Base-by-base conservation (phyloP, 2,329 filamentous ascomycete genomes). In the Monilinia vaccinii-corymbosi region DNA sequence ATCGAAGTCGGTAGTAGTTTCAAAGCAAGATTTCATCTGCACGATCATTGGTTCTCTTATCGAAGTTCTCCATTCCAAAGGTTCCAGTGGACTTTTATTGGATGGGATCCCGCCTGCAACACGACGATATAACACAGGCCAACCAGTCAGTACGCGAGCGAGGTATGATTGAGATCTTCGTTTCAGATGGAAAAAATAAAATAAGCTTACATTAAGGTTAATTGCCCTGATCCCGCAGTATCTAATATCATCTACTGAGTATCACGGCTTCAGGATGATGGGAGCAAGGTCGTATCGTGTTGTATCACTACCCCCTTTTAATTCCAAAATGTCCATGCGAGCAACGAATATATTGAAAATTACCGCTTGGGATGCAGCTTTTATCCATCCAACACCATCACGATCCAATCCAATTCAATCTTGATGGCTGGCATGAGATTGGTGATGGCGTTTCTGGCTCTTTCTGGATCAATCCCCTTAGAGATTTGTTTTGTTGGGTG, bases 321-420 rank as follows among this genome's bases (percentile, higher is more conserved):
- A 57, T 49, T 34, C 21, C 28, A 42, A 28, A 59, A 46, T 28
- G 18, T n/a, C 31, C 48, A 53, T 36, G 48, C 40, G 16, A 59
- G 57, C 40, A 53, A 34, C 57, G 38, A 59, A 46, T 59, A 59
- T 53, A 59, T 53, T 59, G 31, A 31, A 1, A 47, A 32, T 59
- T 59, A 53, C 48, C 57, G 48, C 57, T 36, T n/a, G 13, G n/a
- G 13, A 55, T 59, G 32, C n/a, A 46, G 36, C 23, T 36, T 36
- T 36, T 53, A 6, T 14, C 16, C 31, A 21, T 44, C 36, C 16
- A 8, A 18, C 18, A n/a, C 9, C 7, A 36, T 23, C 21, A 32
- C 28, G 9, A 18, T 58, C 46, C 47, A 32, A 58, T 51, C 21
- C 25, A 25, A 8, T 31, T 32, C 46, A 38, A 23, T 23, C 28